phyloP scores from a whole-genome alignment of 805 yeast genomes.

The Debaryomyces hansenii region DNA sequence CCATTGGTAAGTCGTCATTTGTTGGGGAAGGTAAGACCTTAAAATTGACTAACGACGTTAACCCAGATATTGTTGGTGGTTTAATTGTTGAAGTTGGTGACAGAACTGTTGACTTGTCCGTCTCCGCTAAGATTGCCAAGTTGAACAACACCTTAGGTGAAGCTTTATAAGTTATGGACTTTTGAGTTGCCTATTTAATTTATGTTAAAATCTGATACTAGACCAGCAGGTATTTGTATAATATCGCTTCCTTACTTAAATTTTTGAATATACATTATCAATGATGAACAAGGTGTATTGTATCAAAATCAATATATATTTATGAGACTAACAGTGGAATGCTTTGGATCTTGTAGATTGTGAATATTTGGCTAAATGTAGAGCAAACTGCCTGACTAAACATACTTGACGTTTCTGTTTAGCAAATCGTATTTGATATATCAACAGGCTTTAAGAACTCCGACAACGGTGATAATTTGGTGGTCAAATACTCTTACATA shows the following conservation, averaged over 20 bases:
- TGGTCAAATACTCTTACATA: too few species aligned
- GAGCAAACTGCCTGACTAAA: too few species aligned
- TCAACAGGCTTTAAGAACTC: too few species aligned
- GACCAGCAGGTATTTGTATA: background rate
- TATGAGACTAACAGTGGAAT: too few species aligned
- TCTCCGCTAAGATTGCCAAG: constrained; percentile 79
- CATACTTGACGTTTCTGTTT: too few species aligned
- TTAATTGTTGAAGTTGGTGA: constrained; percentile 94
- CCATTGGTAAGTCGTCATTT: constrained; percentile 73
- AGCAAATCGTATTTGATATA: too few species aligned
- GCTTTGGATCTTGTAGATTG: too few species aligned
- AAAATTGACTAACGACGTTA: constrained; percentile 76
- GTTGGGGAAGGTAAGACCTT: constrained; percentile 87
- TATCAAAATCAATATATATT: background rate
- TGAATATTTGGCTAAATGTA: too few species aligned
- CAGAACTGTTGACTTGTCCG: constrained; percentile 91
- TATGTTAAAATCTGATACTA: background rate
- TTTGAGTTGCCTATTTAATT: background rate
- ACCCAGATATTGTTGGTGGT: constrained; percentile 94
- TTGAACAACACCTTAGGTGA: constrained; percentile 87
- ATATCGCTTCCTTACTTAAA: background rate
- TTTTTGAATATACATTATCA: constrained; percentile 1
- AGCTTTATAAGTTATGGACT: constrained; percentile 56
- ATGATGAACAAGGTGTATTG: background rate
- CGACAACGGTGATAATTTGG: too few species aligned